Base-by-base conservation (phyloP, 352 stramenopile genomes). In the Aphanomyces euteiches region DNA sequence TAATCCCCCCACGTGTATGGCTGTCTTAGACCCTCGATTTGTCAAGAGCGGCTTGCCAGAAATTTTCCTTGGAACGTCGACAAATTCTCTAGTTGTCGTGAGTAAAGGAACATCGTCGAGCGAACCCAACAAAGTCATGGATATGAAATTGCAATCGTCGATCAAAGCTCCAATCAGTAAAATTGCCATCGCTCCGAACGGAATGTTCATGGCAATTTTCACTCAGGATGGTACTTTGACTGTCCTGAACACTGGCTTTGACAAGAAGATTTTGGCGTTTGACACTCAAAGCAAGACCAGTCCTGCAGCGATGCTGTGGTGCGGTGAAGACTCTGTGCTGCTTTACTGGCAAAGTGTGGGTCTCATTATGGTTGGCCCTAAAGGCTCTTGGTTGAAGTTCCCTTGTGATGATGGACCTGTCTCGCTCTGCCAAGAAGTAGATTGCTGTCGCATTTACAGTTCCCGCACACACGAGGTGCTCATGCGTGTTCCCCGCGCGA, bases 141-240 rank as follows among this genome's bases (percentile, higher is more conserved):
- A 94, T 47, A 92, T 92, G 88, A 83, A 92, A 75, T 85, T 98
- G 28, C 81, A 84, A 47, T 81, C 89, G 3, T 87, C 80, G 7
- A 83, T 96, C 58, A 79, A 80, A 37, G 87, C 94, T 48, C 91
- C 93, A 17, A 97, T 98, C 75, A 93, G 95, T 15, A 85, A 85
- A 41, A 96, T 98, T 72, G 83, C 87, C 0, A 95, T 98, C 75
- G 94, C 93, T 19, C 94, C 94, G 2, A 98, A 98, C 75, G 95
- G 95, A 43, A 83, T 96, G 60, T 98, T 98, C 72, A 89, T 98
- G 79, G 94, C 96, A n/a, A 90, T 96, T 58, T 98, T 98, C 73
- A 95, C 92, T 7, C 89, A 96, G 67, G 87, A 96, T 59, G 93
- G 92, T 7, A 90, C 97, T 60, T 78, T 98, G 34, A 97, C 93